Evolutionary conservation across 2,329 filamentous ascomycete species (phyloP), one percentile per base, ranked within the genome.

Genomic region (Sporothrix brasiliensis): DNA sequence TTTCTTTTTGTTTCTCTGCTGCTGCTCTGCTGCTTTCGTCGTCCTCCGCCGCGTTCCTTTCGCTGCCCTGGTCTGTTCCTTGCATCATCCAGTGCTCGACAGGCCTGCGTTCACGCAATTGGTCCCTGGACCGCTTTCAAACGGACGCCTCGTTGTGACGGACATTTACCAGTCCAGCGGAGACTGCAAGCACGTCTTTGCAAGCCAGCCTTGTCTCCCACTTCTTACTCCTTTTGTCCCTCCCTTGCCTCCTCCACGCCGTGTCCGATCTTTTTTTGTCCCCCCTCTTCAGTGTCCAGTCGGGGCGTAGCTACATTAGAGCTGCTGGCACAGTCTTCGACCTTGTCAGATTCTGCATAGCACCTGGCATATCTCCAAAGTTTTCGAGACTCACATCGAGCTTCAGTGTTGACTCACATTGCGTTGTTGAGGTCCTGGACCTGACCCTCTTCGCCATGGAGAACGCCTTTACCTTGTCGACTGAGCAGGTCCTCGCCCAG

Each of bases 381-480:
- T 2, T 49, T 65, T 27, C 41, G 30, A n/a, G 19, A 60, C 7
- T 16, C 34, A 13, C 56, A 60, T 41, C 56, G 56, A 21, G 16
- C 56, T 41, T 41, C 19, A 11, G 24, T n/a, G 54, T 30, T 39
- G 47, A 49, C 39, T 19, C 19, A 39, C 41, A 24, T 47, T 34
- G 34, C 34, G 41, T 44, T 9, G 14, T 5, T 16, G 21, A 41
- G 27, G 30, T 10, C 4, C 39, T 66, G 24, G 30, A 56, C 70
- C 70, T 49, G 34, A 34, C 34, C 67, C 24, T 47, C 52, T 16
- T 50, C 47, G 41, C 66, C 41, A 91, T 91, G 88, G 87, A 90
- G 75, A 85, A 83, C 81, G 88, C 89, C 74, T 91, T 87, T 76
- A 82, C 86, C 74, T 84, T 83, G 76, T 81, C 87, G 74, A 84